phyloP scores from a whole-genome alignment of 306 rosid genomes.

The Ormosia emarginata region DNA sequence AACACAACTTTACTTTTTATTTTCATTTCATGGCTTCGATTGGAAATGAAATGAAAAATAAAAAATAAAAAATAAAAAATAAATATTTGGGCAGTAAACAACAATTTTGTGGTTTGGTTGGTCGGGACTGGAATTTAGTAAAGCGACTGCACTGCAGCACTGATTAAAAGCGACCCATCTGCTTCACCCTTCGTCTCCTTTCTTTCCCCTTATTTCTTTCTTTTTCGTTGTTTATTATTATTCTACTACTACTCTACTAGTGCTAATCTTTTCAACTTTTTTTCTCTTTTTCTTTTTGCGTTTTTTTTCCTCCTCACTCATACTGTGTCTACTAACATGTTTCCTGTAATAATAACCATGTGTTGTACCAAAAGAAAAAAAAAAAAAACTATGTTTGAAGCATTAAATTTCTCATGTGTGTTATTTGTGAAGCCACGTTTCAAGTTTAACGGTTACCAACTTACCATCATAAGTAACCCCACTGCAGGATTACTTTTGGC shows the following conservation, averaged over 20 bases:
- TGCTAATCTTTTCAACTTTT: neutral
- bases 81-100: neutral
- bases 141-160: conserved; percentile 42
- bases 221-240: neutral
- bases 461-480: neutral
- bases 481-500: neutral
- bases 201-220: neutral
- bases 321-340: conserved; percentile 2
- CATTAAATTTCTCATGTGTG: conserved; percentile 20
- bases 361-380: neutral
- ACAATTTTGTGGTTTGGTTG: conserved; percentile 28
- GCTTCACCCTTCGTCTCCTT: conserved; percentile 1
- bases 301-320: neutral
- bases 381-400: neutral
- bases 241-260: neutral
- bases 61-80: neutral
- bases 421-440: conserved; percentile 10
- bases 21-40: neutral
- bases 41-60: neutral
- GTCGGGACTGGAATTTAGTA: conserved; percentile 40
- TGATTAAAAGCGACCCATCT: conserved; percentile 34
- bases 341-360: neutral
- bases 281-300: neutral
- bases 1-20: conserved; percentile 14
- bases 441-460: neutral